Evolutionary conservation across 768 basidiomycete species (phyloP), one percentile per base, ranked within the genome.

Genomic region (Naganishia onofrii): DNA sequence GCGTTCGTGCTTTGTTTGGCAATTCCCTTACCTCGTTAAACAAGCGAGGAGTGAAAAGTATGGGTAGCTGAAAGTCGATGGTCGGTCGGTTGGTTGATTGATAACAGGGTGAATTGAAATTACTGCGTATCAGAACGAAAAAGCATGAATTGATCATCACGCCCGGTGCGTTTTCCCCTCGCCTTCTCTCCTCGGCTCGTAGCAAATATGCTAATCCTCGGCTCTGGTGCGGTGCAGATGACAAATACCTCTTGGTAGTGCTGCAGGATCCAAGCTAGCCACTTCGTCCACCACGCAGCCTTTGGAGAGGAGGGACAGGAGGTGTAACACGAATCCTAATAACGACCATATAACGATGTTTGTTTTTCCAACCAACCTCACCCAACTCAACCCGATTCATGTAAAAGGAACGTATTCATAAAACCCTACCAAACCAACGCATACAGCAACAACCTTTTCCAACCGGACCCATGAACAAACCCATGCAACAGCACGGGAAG

Each of bases 111-210:
- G 89, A 91, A 29, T 84, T 95, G 54, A 86, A 87, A 70, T 91
- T 95, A 76, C 88, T 96, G 86, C 84, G 93, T 69, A 92, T 95
- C 82, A 86, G 93, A 58, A 95, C 93, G 70, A 91, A 87, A 78
- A 85, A 90, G 64, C 93, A 96, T 79, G 93, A 95, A 77, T 84
- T 96, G 69, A 90, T 96, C 89, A 93, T 96, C 71, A 91, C 93
- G 2, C 93, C 93, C 68, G 90, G 93, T 92, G 66, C 32, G 88
- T 82, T 38, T 26, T 36, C 3, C 10, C 48, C 17, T 57, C 52
- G 26, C 38, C 19, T 6, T 36, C 51, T 29, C 51, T 54, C 64
- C 31, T 64, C n/a, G 36, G 19, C 9, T 48, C 44, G 13, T 34
- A 36, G 31, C 26, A 67, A 46, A 36, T 32, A 32, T 13, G 26